Evolutionary conservation across 2,329 filamentous ascomycete genomes (phyloP), one percentile per base, ranked within the genome.

Genomic region (Claviceps capensis): DNA sequence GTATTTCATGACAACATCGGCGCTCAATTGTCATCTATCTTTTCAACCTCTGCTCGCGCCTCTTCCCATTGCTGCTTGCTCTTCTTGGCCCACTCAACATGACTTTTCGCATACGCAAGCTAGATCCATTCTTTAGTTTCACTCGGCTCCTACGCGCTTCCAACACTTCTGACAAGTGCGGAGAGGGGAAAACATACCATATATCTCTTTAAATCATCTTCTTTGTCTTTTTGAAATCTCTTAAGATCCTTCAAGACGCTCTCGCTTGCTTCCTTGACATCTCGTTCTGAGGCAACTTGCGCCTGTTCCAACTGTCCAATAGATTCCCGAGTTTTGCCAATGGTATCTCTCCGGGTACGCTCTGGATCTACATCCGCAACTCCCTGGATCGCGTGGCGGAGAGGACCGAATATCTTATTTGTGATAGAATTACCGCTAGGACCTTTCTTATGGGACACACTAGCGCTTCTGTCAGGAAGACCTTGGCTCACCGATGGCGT

Each of bases 301-400:
- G 93, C 93, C 72, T 95, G 88, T 68, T 97, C 90, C 50, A 98
- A 76, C 72, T 96, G 79, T 46, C 70, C 78, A 56, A 98, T 82
- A 53, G 83, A 87, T 69, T 98, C 93, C 57, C 85, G 83, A 1
- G 93, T 98, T 75, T 96, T 97, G 41, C 91, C 90, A 59, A 98
- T 96, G 57, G 88, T 85, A 65, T 98, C 93, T 51, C 93, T 79
- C 50, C 93, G 78, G 44, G 90, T 95, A 56, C 90, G 78, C 69
- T 98, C 93, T 0, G 93, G 93, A 63, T 98, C 93, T 43, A 94
- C 88, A 65, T 98, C 93, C 1, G 93, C 91, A 61, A 97, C 91
- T 4, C 93, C 93, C 63, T 97, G 88, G 37, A 97, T 88, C 0
- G 93, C 93, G 69, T 98, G 91, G 52, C 88, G 94, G 56, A 98